phyloP scores from a whole-genome alignment of 371 early-diverging fungal species.

The Syncephalis plumigaleata region DNA sequence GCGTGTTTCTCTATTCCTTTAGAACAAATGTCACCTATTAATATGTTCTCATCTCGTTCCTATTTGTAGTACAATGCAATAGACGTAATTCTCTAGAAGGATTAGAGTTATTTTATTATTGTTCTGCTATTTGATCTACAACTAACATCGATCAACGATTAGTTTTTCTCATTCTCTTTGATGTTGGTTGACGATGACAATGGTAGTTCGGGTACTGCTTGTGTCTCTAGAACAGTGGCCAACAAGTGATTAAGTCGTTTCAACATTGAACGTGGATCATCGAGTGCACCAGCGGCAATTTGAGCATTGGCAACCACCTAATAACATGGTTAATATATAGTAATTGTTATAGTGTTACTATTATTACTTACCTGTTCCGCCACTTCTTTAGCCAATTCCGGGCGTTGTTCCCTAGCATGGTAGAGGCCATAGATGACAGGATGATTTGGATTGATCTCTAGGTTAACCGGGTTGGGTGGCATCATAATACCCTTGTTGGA shows the following conservation, averaged over 20 bases:
- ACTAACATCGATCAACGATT: no score
- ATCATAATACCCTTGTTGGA: slow-evolving; percentile 17
- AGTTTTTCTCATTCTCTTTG: no score
- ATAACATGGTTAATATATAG: slow-evolving; percentile 5
- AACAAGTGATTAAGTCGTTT: slow-evolving; percentile 50
- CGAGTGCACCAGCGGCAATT: slow-evolving; percentile 59
- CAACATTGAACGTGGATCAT: slow-evolving; percentile 61
- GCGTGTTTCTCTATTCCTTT: no score
- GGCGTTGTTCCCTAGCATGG: slow-evolving; percentile 30
- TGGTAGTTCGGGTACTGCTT: no score
- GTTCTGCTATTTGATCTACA: no score
- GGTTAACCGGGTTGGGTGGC: slow-evolving; percentile 27
- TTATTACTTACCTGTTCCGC: slow-evolving; percentile 21
- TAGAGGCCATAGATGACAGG: slow-evolving; percentile 52
- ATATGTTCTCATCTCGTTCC: no score
- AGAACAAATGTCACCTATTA: no score
- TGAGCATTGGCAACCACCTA: slow-evolving; percentile 62
- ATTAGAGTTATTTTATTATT: no score
- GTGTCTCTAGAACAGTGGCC: slow-evolving; percentile 5
- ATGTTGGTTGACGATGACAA: no score
- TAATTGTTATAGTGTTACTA: not conserved
- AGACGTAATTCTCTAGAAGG: no score
- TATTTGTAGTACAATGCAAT: no score
- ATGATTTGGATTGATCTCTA: slow-evolving; percentile 81
- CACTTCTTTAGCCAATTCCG: slow-evolving; percentile 42